These are phyloP conservation scores for Colletotrichum higginsianum DNA, from an alignment of 2,329 filamentous ascomycete species.

Conservation along the genomic window DNA sequence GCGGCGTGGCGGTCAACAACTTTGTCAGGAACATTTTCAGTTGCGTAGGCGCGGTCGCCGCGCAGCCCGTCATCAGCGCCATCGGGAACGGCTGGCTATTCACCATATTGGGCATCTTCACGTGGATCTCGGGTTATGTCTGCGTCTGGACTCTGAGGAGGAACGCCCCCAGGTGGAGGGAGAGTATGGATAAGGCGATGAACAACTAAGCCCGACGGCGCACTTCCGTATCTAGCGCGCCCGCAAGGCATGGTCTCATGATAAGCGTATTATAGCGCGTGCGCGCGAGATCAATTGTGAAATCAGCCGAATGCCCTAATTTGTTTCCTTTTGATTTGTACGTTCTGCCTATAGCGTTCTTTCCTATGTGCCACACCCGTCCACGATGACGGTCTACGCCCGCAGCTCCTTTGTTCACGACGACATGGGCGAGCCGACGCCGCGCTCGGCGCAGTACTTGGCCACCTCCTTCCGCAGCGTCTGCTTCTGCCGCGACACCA, in stretches of 20 bases:
- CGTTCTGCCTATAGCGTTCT: conserved; percentile 5
- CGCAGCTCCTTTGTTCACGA: conserved; percentile 20
- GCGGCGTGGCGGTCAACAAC: conserved; percentile 85
- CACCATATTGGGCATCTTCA: conserved; percentile 69
- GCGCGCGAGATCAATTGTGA: neutral
- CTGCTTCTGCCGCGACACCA: conserved; percentile 73
- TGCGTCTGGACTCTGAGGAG: conserved; percentile 74
- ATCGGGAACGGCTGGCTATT: conserved; percentile 86
- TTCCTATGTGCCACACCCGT: conserved; percentile 1
- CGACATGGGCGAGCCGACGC: conserved; percentile 49
- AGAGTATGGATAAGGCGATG: conserved; percentile 69
- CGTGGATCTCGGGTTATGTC: conserved; percentile 69
- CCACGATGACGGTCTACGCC: neutral
- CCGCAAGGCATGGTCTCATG: conserved; percentile 5
- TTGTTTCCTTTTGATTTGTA: conserved; percentile 1
- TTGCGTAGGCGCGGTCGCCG: conserved; percentile 78
- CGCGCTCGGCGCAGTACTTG: conserved; percentile 79
- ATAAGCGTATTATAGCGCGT: conserved; percentile 1
- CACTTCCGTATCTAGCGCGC: conserved; percentile 1
- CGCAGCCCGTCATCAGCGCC: conserved; percentile 77
- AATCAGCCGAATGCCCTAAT: neutral
- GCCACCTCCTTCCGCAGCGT: conserved; percentile 80
- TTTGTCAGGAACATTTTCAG: conserved; percentile 85
- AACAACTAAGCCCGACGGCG: conserved; percentile 31
- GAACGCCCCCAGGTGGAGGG: conserved; percentile 75